A percentile compares a stretch with the other conserved stretches of the same genome.
phyloP scores from a whole-genome alignment of 768 basidiomycete genomes.

The Rhodosporidiobolus odoratus region DNA sequence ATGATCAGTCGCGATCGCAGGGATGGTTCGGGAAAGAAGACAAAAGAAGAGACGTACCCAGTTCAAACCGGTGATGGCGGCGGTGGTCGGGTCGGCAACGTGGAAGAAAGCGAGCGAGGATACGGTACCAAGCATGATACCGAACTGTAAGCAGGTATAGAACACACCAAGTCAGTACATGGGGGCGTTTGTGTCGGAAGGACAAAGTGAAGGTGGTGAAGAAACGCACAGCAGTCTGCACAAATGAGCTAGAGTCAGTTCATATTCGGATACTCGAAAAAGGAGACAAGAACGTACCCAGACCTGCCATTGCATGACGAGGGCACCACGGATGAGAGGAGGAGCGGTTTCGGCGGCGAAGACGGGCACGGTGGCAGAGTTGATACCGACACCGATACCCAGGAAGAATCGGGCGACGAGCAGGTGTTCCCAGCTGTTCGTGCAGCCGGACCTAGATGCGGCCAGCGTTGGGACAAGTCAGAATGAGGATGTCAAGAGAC shows the following conservation, averaged over 20 bases:
- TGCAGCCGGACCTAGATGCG: conserved; percentile 57
- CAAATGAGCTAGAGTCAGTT: no score
- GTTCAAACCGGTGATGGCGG: conserved; percentile 41
- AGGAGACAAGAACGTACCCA: conserved; percentile 38
- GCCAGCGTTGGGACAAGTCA: conserved; percentile 49
- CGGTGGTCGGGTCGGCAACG: conserved; percentile 11
- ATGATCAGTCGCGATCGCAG: no score
- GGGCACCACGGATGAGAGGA: conserved; percentile 73
- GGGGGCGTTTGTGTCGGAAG: not conserved
- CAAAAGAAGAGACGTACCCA: conserved; percentile 43
- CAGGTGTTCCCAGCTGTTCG: conserved; percentile 57
- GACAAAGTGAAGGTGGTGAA: no score
- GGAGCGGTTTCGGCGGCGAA: conserved; percentile 75
- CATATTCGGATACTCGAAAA: no score
- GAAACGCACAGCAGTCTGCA: no score
- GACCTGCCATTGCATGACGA: conserved; percentile 80
- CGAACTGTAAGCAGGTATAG: conserved; percentile 44
- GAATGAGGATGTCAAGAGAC: conserved; percentile 2
- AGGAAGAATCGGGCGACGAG: conserved; percentile 47
- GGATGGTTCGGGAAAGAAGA: conserved; percentile 45
- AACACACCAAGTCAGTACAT: no score
- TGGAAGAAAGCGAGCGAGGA: conserved; percentile 19
- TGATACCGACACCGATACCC: conserved; percentile 13
- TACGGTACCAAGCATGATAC: conserved; percentile 38
- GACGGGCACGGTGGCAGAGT: conserved; percentile 55